These are phyloP conservation scores for Jaminaea rosea DNA, from an alignment of 1,284 basidiomycete genomes.

Conservation along the genomic window DNA sequence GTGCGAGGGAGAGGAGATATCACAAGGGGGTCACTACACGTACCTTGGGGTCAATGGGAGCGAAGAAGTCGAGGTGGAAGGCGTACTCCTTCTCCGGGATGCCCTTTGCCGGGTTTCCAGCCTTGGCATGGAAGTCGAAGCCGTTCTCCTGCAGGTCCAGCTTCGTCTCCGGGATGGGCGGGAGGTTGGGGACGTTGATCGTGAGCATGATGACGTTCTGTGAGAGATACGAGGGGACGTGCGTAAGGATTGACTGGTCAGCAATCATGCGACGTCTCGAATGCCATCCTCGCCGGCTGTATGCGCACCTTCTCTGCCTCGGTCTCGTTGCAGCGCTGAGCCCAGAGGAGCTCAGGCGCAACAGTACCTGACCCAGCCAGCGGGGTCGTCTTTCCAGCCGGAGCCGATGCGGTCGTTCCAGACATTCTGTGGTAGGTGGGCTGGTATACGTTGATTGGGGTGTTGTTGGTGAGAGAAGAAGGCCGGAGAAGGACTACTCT, in stretches of 20 bases:
- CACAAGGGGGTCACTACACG: constrained; percentile 1
- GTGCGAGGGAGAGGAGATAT: too few species aligned
- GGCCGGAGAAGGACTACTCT: too few species aligned
- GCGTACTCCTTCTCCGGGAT: constrained; percentile 37
- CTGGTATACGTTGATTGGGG: too few species aligned
- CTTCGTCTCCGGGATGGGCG: constrained; percentile 33
- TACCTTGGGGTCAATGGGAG: constrained; percentile 39
- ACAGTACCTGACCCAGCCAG: constrained; percentile 7
- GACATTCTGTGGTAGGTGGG: constrained; percentile 7
- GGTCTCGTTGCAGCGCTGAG: constrained; percentile 37
- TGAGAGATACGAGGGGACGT: neutral
- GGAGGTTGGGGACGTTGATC: constrained; percentile 46
- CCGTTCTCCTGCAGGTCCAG: constrained; percentile 33
- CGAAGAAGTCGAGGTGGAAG: constrained; percentile 44
- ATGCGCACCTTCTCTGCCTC: constrained; percentile 35
- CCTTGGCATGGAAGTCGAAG: constrained; percentile 33
- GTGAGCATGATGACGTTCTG: constrained; percentile 44
- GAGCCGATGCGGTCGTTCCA: constrained; percentile 9
- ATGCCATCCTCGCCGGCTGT: neutral
- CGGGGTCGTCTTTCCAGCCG: constrained; percentile 7
- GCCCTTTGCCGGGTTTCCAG: constrained; percentile 30
- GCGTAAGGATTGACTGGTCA: too few species aligned
- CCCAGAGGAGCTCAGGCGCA: constrained; percentile 45
- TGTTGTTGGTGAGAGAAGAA: too few species aligned
- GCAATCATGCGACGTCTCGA: too few species aligned